phyloP scores from a whole-genome alignment of 2,329 filamentous ascomycete genomes.

The Curvularia sp. region DNA sequence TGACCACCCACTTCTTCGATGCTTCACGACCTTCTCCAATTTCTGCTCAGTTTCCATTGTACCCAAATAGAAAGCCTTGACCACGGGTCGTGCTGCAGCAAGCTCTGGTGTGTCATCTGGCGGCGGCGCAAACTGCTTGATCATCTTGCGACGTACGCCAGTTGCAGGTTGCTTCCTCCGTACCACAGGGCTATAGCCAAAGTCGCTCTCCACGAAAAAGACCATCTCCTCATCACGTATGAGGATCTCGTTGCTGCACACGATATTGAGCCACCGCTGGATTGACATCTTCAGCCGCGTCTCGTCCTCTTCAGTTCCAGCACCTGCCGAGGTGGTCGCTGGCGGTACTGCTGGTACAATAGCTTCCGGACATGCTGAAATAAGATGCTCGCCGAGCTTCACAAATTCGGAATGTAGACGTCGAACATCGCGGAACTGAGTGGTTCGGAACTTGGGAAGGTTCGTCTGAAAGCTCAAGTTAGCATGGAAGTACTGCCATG shows the following conservation, averaged over 20 bases:
- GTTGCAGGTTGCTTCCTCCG: slow-evolving; percentile 97
- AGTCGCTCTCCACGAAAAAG: slow-evolving; percentile 98
- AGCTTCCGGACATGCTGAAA: slow-evolving; percentile 96
- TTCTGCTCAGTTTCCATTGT: slow-evolving; percentile 98
- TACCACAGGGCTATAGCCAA: slow-evolving; percentile 94
- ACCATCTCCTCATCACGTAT: slow-evolving; percentile 97
- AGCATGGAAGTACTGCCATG: slow-evolving; percentile 10
- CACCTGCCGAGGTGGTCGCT: slow-evolving; percentile 91
- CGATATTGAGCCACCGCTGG: slow-evolving; percentile 93
- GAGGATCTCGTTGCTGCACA: slow-evolving; percentile 89
- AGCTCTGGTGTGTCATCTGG: slow-evolving; percentile 97
- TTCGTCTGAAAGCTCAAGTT: slow-evolving; percentile 74
- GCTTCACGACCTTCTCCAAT: slow-evolving; percentile 91
- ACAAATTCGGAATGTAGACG: slow-evolving; percentile 94
- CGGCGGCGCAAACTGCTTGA: slow-evolving; percentile 98
- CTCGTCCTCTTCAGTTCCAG: slow-evolving; percentile 96
- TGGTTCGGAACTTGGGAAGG: slow-evolving; percentile 96
- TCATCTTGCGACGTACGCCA: slow-evolving; percentile 88
- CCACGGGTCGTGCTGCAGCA: slow-evolving; percentile 83
- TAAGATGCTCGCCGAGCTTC: slow-evolving; percentile 94
- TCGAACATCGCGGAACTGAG: slow-evolving; percentile 96
- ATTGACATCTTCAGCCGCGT: slow-evolving; percentile 83
- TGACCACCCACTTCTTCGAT: slow-evolving; percentile 73
- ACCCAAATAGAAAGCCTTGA: slow-evolving; percentile 94
- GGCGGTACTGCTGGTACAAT: slow-evolving; percentile 93